Conservation (phyloP, 495 filamentous ascomycete genomes). For the Hypoxylon lenormandii region DNA sequence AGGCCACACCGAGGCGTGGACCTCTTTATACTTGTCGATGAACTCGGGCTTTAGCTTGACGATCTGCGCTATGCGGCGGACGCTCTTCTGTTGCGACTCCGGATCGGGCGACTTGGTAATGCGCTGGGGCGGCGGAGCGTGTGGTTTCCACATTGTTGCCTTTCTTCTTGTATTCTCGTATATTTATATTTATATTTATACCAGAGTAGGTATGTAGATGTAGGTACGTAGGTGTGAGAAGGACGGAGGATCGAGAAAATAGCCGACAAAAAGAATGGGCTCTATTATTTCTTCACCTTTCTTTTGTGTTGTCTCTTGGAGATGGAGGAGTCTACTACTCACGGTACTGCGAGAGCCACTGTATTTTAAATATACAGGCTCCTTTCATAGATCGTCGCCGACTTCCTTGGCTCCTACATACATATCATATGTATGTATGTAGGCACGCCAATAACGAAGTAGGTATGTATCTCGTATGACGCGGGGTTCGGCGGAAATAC, state of each 20-base stretch:
- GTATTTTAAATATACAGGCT: too few species aligned
- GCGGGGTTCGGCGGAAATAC: slow-evolving; percentile 24
- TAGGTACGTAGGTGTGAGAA: too few species aligned
- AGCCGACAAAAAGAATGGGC: too few species aligned
- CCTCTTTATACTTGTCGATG: slow-evolving; percentile 74
- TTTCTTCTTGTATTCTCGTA: not conserved
- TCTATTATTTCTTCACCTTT: too few species aligned
- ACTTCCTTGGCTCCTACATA: too few species aligned
- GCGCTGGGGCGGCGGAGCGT: slow-evolving; percentile 31
- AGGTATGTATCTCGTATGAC: not conserved
- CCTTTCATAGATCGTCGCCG: too few species aligned
- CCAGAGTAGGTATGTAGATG: too few species aligned
- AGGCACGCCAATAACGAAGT: slow-evolving; percentile 2
- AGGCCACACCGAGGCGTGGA: slow-evolving; percentile 78
- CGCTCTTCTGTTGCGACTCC: slow-evolving; percentile 52
- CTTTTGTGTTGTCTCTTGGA: too few species aligned
- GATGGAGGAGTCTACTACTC: too few species aligned
- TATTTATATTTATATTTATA: too few species aligned
- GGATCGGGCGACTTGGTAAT: slow-evolving; percentile 39
- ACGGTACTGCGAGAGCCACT: too few species aligned
- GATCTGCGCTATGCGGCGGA: slow-evolving; percentile 73
- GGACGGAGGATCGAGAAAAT: too few species aligned
- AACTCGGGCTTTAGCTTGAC: slow-evolving; percentile 75
- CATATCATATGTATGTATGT: not conserved
- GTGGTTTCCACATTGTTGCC: slow-evolving; percentile 35